Conservation (phyloP, 2,329 filamentous ascomycete species). For the Colletotrichum destructivum region DNA sequence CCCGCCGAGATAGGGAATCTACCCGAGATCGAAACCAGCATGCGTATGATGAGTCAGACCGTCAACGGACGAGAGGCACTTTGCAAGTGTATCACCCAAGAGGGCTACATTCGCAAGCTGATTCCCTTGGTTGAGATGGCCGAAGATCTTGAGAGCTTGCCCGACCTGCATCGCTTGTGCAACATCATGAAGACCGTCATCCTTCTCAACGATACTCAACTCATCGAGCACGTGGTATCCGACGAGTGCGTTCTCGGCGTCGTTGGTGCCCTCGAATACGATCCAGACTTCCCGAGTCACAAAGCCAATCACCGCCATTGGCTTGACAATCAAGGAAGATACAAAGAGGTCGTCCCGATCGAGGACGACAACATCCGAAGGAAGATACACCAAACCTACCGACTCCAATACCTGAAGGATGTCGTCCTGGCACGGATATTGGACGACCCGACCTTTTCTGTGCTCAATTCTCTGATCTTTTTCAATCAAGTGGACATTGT, state of each 20-base stretch:
- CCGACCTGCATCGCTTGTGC: constrained; percentile 91
- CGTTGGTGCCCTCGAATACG: constrained; percentile 96
- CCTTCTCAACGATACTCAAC: constrained; percentile 91
- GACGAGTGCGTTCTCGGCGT: constrained; percentile 92
- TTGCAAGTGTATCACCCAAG: constrained; percentile 86
- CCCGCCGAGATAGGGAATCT: constrained; percentile 86
- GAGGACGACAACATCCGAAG: constrained; percentile 84
- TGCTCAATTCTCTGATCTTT: constrained; percentile 97
- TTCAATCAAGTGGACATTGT: constrained; percentile 99
- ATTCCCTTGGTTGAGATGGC: constrained; percentile 89
- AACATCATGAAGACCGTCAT: constrained; percentile 99
- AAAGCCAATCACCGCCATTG: constrained; percentile 98
- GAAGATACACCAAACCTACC: constrained; percentile 97
- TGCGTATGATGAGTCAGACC: constrained; percentile 83
- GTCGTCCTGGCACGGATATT: constrained; percentile 97
- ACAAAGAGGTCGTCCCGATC: constrained; percentile 96
- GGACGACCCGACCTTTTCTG: constrained; percentile 97
- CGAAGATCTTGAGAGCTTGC: constrained; percentile 89
- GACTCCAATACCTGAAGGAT: constrained; percentile 96
- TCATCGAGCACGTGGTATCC: constrained; percentile 94
- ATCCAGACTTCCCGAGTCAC: constrained; percentile 97
- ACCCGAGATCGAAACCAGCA: constrained; percentile 85
- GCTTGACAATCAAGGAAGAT: constrained; percentile 88
- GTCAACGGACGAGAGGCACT: constrained; percentile 86
- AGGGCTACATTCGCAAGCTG: constrained; percentile 90